These are phyloP conservation scores for Amylostereum areolatum DNA, from an alignment of 1,284 basidiomycete species.

Conservation along the genomic window DNA sequence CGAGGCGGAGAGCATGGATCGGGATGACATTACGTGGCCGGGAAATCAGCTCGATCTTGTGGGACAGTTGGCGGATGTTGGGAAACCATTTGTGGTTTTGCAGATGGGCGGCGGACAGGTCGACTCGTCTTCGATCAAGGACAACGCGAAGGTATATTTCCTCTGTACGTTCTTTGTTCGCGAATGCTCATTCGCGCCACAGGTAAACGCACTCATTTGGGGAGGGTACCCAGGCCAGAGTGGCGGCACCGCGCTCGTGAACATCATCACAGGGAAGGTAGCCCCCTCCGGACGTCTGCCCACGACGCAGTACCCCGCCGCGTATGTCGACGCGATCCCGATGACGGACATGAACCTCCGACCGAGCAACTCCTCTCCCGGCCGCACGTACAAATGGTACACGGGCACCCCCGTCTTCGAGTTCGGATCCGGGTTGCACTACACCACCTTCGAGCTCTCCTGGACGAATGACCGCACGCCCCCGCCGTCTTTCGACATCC, in stretches of 20 bases:
- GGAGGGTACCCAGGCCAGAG: slow-evolving; percentile 51
- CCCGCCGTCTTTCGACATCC: slow-evolving; percentile 35
- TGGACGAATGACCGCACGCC: slow-evolving; percentile 21
- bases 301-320: slow-evolving; percentile 48
- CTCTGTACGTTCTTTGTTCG: background rate
- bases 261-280: slow-evolving; percentile 42
- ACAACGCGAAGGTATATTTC: slow-evolving; percentile 32
- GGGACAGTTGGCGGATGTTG: slow-evolving; percentile 33
- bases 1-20: slow-evolving; percentile 45
- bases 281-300: slow-evolving; percentile 50
- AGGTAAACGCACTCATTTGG: slow-evolving; percentile 52
- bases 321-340: slow-evolving; percentile 38
- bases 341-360: slow-evolving; percentile 56
- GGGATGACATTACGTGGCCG: slow-evolving; percentile 47
- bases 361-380: slow-evolving; percentile 40
- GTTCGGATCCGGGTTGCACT: slow-evolving; percentile 49
- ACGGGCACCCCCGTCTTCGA: slow-evolving; percentile 41
- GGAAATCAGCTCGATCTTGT: slow-evolving; percentile 49
- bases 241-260: slow-evolving; percentile 44
- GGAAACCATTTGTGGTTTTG: slow-evolving; percentile 45
- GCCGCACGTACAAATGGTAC: slow-evolving; percentile 56
- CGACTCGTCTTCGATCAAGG: slow-evolving; percentile 41
- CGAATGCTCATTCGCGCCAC: background rate
- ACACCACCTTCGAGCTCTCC: slow-evolving; percentile 39
- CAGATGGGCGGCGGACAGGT: slow-evolving; percentile 55